A percentile compares a stretch with the other conserved stretches of the same genome.
Conservation (phyloP, 73 alveolate species). For the Paramecium pentaurelia region DNA sequence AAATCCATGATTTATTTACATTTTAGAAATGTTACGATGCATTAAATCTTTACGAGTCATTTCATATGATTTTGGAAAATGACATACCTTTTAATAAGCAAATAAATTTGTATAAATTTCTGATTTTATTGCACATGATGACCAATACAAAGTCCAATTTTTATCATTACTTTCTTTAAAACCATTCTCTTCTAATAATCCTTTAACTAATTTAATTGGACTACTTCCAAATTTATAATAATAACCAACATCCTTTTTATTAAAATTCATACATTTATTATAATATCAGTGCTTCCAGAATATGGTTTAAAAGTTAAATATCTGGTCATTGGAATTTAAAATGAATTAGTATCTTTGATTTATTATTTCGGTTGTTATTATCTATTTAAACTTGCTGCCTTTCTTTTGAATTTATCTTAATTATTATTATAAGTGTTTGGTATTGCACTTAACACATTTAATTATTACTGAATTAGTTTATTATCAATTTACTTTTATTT, state of each 20-base stretch:
- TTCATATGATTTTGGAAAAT: conserved; percentile 79
- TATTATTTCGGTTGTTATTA: background rate
- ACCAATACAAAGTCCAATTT: conserved; percentile 58
- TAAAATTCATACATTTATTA: background rate
- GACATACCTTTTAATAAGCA: conserved; percentile 60
- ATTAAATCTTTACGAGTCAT: conserved; percentile 75
- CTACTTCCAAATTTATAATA: conserved; percentile 50
- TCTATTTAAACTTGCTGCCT: background rate
- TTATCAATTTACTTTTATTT: background rate
- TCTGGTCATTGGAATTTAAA: background rate
- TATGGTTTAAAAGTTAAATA: background rate
- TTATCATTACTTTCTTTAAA: conserved; percentile 56
- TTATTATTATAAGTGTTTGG: background rate
- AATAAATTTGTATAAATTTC: conserved; percentile 20
- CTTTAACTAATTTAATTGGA: conserved; percentile 46
- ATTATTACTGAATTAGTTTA: background rate
- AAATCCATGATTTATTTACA: conserved; percentile 68
- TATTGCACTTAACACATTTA: background rate
- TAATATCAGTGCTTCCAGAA: background rate
- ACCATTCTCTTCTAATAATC: conserved; percentile 57
- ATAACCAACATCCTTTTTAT: conserved; percentile 45
- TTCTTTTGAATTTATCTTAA: background rate
- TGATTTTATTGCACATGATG: conserved; percentile 35
- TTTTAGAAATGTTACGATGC: conserved; percentile 62
- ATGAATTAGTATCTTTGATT: background rate